Conservation (phyloP, 768 basidiomycete genomes). For the Sarcodon sp. region DNA sequence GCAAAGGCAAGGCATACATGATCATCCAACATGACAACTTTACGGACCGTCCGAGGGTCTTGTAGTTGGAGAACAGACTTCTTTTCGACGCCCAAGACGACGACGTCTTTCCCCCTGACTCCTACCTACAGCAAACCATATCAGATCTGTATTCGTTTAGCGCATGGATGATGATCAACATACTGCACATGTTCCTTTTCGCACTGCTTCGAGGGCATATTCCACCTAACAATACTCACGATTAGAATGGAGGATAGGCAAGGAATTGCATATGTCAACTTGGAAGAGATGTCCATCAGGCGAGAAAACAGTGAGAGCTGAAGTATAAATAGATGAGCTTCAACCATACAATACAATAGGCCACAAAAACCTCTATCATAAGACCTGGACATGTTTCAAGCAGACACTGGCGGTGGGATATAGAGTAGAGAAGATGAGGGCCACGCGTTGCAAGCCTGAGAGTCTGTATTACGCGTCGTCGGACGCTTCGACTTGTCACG, state of each 20-base stretch:
- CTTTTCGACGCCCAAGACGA: constrained; percentile 98
- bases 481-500: constrained; percentile 6
- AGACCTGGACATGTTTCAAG: constrained; percentile 69
- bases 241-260: constrained; percentile 3
- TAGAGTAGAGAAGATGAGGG: constrained; percentile 5
- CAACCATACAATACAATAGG: constrained; percentile 4
- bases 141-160: too few relatives aligned
- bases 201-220: constrained; percentile 95
- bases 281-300: constrained; percentile 99
- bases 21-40: constrained; percentile 97
- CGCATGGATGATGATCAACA: constrained; percentile 10
- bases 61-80: constrained; percentile 95
- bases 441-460: neutral
- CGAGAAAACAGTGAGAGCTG: constrained; percentile 91
- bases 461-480: neutral
- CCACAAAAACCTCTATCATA: constrained; percentile 80
- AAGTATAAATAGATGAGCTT: constrained; percentile 16
- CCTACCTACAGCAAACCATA: constrained; percentile 53
- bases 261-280: constrained; percentile 26
- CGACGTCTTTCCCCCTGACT: constrained; percentile 87
- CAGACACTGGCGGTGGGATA: neutral
- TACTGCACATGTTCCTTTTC: constrained; percentile 96
- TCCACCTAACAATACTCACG: constrained; percentile 60
- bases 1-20: constrained; percentile 97
- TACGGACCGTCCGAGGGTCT: constrained; percentile 94